Base-by-base conservation (phyloP, 805 yeast species). In the Candida tammaniensis region DNA sequence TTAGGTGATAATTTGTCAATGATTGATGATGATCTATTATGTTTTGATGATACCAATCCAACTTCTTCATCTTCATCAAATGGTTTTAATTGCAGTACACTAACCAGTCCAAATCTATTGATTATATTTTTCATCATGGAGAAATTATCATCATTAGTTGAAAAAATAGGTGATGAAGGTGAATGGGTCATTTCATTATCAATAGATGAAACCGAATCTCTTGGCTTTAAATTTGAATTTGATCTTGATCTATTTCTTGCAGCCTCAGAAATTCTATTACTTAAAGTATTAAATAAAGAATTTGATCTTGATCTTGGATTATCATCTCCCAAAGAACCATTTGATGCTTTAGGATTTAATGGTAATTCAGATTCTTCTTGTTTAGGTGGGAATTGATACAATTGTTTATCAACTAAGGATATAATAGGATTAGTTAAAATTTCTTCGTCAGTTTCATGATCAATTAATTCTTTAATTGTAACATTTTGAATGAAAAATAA, bases 201-300 rank as follows among this genome's bases (percentile, higher is more conserved):
- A 11, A 58, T 36, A 4, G 57, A 46, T 3, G 67, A 61, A 31
- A 59, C 51, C 5, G 36, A 38, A 35, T 62, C 66, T 38, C 50
- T 52, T 17, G 34, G 38, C 48, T 59, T 42, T 47, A 40, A 12
- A 48, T 52, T 15, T 52, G 59, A 23, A 59, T 59, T 61, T 10
- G 71, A 64, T 36, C 70, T 43, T 8, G 51, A 48, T 23, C 30
- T 31, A n/a, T 15, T 35, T 19, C 34, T 32, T 5, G 64, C 43
- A 4, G 60, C 60, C 20, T 64, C 70, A 32, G 51, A 54, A 8
- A 61, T 33, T 39, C 46, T 51, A 38, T 41, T 52, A 20, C 57
- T 52, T 5, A 67, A 51, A 6, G 67, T 55, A 40, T 64, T 64
- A 38, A 67, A 47, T 7, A 67, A 39, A 1, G 72, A 66, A 9